Conservation (phyloP, 2,329 filamentous ascomycete genomes). For the Dryadomyces quercivorus region DNA sequence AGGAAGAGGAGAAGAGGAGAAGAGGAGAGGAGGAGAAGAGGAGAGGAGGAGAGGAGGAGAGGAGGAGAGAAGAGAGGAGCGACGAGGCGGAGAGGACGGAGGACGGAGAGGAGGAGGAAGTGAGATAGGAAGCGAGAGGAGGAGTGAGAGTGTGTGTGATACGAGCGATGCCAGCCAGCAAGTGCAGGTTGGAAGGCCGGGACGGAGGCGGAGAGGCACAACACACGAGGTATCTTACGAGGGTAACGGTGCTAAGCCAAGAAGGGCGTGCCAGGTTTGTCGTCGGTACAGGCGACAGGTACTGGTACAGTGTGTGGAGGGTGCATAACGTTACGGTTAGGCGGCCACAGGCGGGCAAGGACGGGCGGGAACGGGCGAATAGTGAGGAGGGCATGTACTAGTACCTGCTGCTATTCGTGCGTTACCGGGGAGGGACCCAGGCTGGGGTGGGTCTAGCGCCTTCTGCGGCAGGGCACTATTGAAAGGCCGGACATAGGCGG, state of each 20-base stretch:
- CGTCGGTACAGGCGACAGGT: slow-evolving; percentile 6
- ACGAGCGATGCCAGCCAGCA: background rate
- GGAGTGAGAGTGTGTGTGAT: background rate
- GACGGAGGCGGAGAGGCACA: slow-evolving; percentile 4
- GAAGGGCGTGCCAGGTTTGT: slow-evolving; percentile 7
- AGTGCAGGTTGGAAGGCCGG: background rate
- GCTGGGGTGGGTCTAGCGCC: slow-evolving; percentile 10
- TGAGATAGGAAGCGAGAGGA: background rate
- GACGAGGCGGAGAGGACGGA: too few relatives aligned
- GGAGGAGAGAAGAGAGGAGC: background rate
- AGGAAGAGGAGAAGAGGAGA: background rate
- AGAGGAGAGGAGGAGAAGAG: background rate
- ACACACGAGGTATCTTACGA: slow-evolving; percentile 7
- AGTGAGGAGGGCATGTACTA: background rate
- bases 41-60: background rate
- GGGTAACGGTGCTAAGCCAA: slow-evolving; percentile 5
- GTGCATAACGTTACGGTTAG: background rate
- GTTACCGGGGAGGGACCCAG: slow-evolving; percentile 4
- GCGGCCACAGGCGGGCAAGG: background rate
- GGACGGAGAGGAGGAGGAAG: background rate
- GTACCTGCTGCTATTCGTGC: background rate
- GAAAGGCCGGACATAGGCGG: slow-evolving; percentile 4
- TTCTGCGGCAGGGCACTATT: slow-evolving; percentile 11
- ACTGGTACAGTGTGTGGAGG: background rate
- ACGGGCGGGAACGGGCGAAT: background rate